Base-by-base conservation (phyloP, 257 asterid genomes). In the Plantago major region DNA sequence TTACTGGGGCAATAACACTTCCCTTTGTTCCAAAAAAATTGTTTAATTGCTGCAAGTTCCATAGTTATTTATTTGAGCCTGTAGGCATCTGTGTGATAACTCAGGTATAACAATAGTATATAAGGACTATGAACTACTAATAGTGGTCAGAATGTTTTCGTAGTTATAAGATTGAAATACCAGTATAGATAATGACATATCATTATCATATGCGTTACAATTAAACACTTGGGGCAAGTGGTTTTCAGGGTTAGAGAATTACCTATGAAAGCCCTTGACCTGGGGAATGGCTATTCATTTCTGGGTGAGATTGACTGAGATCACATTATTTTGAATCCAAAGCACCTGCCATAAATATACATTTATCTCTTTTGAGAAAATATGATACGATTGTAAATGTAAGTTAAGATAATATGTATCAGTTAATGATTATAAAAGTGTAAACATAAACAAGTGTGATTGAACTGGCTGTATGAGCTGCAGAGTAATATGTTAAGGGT, bases 391-490 rank as follows among this genome's bases (percentile, higher is more conserved):
- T n/a, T n/a, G 3, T 57, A 37, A 15, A 15, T 38, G 18, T 37
- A 13, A 11, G 28, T 38, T 56, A 38, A 37, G 33, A 37, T 18
- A 13, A 38, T 11, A 57, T 38, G 33, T 15, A 40, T 16, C 38
- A 40, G 62, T 15, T 16, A 10, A n/a, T 40, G 37, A 40, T 9
- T 67, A n/a, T 37, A 48, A 47, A 43, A 48, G 33, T 55, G 11
- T 37, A 10, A 17, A 11, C 15, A 44, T 52, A 19, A 54, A 42
- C 26, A 51, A 28, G 28, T 13, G 42, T 55, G 52, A 62, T 45
- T 47, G 15, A 61, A 17, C 52, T 55, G 58, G 28, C 48, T n/a
- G 37, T 17, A 15, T 42, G 55, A 67, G 16, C 11, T 57, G 18
- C 14, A 37, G 38, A 15, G 7, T 18, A 11, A 14, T 7, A 42